Conservation (phyloP, 2,329 filamentous ascomycete genomes). For the Xylaria sp. region DNA sequence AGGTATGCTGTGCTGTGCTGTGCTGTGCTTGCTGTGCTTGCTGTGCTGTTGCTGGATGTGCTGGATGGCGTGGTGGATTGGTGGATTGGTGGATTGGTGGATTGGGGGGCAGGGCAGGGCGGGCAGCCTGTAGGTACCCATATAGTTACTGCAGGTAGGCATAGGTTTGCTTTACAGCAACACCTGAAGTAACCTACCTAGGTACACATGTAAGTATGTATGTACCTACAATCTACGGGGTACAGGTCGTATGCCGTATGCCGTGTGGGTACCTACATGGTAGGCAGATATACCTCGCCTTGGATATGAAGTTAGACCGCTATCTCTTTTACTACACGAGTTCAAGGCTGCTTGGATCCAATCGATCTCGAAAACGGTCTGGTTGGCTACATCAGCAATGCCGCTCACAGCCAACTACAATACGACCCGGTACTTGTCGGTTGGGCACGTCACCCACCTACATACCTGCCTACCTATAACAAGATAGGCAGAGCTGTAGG, state of each 20-base stretch:
- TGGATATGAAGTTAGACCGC: not conserved
- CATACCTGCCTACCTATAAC: conserved; percentile 7
- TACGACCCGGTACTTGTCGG: not conserved
- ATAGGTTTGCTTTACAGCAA: not conserved
- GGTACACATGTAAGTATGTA: not conserved
- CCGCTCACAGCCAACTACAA: not conserved
- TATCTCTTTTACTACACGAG: not conserved
- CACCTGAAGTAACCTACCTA: too few species aligned
- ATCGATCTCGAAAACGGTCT: not conserved
- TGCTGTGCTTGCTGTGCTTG: conserved; percentile 5
- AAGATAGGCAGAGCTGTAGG: conserved; percentile 1
- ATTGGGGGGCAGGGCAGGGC: not conserved
- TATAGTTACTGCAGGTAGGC: not conserved
- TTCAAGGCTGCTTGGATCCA: not conserved
- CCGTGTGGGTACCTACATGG: not conserved
- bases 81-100: not conserved
- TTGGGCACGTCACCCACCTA: conserved; percentile 10
- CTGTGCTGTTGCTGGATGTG: conserved; percentile 5
- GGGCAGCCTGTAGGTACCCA: not conserved
- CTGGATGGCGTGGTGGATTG: not conserved
- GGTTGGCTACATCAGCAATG: not conserved
- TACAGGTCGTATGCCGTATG: not conserved
- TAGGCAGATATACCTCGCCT: not conserved
- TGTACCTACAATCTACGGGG: not conserved
- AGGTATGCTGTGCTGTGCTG: not conserved